Conservation (phyloP, 805 yeast genomes). For the Wickerhamomyces queroliae region DNA sequence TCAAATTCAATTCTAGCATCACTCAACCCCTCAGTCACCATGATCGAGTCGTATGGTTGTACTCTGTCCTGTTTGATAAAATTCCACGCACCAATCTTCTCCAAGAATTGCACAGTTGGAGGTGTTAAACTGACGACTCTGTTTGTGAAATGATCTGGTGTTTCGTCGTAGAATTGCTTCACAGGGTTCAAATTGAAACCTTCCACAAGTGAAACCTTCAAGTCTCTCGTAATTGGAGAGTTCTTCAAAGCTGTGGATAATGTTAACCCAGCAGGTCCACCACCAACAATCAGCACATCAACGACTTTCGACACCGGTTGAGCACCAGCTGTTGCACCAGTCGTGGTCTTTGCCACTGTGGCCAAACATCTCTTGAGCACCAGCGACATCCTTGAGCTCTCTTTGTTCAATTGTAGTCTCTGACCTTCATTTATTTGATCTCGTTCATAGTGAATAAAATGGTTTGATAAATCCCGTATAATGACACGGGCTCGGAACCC, state of each 20-base stretch:
- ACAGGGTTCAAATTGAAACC: conserved; percentile 54
- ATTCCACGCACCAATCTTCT: conserved; percentile 72
- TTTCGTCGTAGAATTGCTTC: conserved; percentile 31
- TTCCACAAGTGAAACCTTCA: conserved; percentile 69
- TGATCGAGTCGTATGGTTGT: conserved; percentile 73
- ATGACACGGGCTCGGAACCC: too few species aligned
- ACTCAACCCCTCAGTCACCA: conserved; percentile 80
- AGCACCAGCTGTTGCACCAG: too few species aligned
- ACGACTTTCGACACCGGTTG: conserved; percentile 23
- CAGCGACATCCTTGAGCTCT: conserved; percentile 8
- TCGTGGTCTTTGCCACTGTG: conserved; percentile 4
- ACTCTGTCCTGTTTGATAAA: conserved; percentile 64
- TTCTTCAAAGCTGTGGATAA: conserved; percentile 74
- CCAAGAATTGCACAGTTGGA: conserved; percentile 58
- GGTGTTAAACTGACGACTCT: conserved; percentile 87
- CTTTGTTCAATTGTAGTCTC: neutral
- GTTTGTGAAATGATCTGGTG: conserved; percentile 54
- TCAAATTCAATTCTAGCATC: conserved; percentile 71
- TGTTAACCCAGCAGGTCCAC: conserved; percentile 95
- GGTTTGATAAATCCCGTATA: too few species aligned
- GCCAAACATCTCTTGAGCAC: conserved; percentile 20
- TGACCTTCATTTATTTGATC: too few species aligned
- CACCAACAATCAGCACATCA: conserved; percentile 89
- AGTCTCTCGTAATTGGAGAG: conserved; percentile 53
- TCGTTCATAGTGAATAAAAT: too few species aligned